These are phyloP conservation scores for Epichloe hybrida DNA, from an alignment of 2,329 filamentous ascomycete species.

Conservation along the genomic window DNA sequence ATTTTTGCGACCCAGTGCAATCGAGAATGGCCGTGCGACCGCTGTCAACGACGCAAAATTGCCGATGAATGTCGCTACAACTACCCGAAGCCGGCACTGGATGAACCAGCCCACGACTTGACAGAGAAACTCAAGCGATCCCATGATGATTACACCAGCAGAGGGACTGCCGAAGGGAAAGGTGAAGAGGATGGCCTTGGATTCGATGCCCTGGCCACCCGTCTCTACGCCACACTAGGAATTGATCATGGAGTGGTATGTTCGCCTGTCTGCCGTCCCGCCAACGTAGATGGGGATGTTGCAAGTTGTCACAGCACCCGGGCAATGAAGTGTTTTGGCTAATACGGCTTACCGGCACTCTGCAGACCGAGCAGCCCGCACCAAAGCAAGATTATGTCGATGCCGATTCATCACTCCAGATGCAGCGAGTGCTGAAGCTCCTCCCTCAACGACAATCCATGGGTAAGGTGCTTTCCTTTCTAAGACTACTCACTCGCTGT, in stretches of 20 bases:
- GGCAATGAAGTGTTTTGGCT: background rate
- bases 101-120: background rate
- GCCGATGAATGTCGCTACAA: constrained; percentile 16
- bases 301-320: too few relatives aligned
- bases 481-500: background rate
- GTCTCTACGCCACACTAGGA: constrained; percentile 11
- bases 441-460: constrained; percentile 14
- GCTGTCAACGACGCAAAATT: constrained; percentile 18
- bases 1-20: constrained; percentile 13
- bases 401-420: constrained; percentile 10
- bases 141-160: constrained; percentile 1
- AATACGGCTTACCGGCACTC: background rate
- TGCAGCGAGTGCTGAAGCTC: constrained; percentile 12
- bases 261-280: background rate
- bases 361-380: constrained; percentile 7
- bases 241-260: constrained; percentile 8
- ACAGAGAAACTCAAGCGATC: constrained; percentile 3
- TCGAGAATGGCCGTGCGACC: constrained; percentile 20
- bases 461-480: constrained; percentile 7
- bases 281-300: too few relatives aligned
- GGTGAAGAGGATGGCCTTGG: constrained; percentile 1
- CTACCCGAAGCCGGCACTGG: constrained; percentile 4
- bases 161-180: background rate
- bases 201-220: constrained; percentile 11
- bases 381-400: constrained; percentile 10